Conservation (phyloP, 345 rosid genomes). For the Sonneratia caseolaris region DNA sequence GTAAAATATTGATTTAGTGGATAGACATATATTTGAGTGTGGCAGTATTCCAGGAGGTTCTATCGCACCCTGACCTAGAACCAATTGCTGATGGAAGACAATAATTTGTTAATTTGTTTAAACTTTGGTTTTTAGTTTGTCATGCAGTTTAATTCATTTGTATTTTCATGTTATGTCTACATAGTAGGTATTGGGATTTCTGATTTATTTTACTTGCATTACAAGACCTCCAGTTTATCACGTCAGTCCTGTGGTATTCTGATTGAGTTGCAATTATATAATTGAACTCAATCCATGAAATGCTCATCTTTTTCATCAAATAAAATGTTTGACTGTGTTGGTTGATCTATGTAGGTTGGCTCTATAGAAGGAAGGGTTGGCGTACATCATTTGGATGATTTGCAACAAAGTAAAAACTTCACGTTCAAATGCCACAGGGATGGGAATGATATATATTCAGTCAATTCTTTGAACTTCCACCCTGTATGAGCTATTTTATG, state of each 20-base stretch:
- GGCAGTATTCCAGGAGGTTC: not conserved
- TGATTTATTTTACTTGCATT: not conserved
- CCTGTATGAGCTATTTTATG: constrained; percentile 47
- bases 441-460: constrained; percentile 79
- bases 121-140: not conserved
- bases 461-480: constrained; percentile 88
- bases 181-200: not conserved
- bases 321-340: not conserved
- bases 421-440: constrained; percentile 99
- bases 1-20: not conserved
- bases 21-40: not conserved
- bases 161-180: not conserved
- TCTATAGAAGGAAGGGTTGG: constrained; percentile 99
- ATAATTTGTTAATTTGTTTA: not conserved
- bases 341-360: constrained; percentile 50
- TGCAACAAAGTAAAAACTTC: constrained; percentile 71
- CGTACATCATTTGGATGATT: constrained; percentile 92
- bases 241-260: not conserved
- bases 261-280: not conserved
- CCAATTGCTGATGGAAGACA: not conserved
- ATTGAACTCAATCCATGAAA: not conserved
- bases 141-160: not conserved
- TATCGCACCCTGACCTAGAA: not conserved
- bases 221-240: not conserved
- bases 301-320: not conserved